These are phyloP conservation scores for Exserohilum turcica DNA, from an alignment of 2,329 filamentous ascomycete genomes.

Conservation along the genomic window DNA sequence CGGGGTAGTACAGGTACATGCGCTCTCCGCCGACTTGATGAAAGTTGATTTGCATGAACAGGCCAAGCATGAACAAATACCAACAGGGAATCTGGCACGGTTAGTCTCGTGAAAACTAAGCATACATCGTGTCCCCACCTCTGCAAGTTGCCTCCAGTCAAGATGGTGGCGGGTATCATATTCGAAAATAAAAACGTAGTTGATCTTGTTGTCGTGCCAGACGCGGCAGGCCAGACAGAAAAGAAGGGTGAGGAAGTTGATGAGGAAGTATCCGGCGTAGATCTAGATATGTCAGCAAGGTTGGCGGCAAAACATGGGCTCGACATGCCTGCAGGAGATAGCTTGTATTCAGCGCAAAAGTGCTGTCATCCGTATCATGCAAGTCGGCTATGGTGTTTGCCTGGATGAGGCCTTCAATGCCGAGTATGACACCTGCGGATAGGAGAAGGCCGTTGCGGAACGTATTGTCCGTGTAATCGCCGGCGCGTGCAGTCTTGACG, in stretches of 20 bases:
- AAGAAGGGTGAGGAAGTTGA: constrained; percentile 77
- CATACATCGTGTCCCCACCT: constrained; percentile 53
- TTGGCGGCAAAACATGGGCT: constrained; percentile 60
- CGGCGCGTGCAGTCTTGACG: constrained; percentile 65
- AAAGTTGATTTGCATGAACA: constrained; percentile 92
- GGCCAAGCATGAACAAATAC: constrained; percentile 74
- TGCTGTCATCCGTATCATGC: constrained; percentile 15
- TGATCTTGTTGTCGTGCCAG: constrained; percentile 85
- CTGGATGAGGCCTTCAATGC: constrained; percentile 51
- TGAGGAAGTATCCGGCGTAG: constrained; percentile 89
- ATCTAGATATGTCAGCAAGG: constrained; percentile 60
- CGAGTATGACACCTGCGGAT: constrained; percentile 51
- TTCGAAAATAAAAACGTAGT: constrained; percentile 96
- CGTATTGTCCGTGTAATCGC: constrained; percentile 63
- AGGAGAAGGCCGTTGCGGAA: constrained; percentile 61
- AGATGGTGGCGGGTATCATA: constrained; percentile 85
- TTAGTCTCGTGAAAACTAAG: constrained; percentile 9
- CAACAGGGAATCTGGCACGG: constrained; percentile 72
- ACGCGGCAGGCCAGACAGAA: constrained; percentile 85
- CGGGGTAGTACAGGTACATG: constrained; percentile 85
- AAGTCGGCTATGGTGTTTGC: constrained; percentile 38
- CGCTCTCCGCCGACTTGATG: constrained; percentile 65
- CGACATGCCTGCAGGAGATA: constrained; percentile 66
- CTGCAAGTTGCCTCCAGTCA: constrained; percentile 86
- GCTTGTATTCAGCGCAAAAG: constrained; percentile 42